These are phyloP conservation scores for Malus asiatica DNA, from an alignment of 306 rosid genomes.

Conservation along the genomic window DNA sequence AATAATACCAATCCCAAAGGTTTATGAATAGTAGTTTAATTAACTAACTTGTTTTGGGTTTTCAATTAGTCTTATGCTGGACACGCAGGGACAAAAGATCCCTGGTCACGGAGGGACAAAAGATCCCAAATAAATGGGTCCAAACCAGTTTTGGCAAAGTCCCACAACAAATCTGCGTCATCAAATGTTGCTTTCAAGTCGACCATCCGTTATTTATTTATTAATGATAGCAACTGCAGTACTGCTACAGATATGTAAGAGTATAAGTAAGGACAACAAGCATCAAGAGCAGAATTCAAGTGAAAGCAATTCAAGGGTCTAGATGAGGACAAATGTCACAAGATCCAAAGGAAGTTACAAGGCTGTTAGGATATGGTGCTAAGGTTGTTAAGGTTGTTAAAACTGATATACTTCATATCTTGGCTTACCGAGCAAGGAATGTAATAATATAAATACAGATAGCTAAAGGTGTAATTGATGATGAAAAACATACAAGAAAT, in stretches of 20 bases:
- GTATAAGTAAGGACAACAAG: too few relatives aligned
- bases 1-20: neutral
- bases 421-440: too few relatives aligned
- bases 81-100: constrained; percentile 12
- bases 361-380: too few relatives aligned
- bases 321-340: too few relatives aligned
- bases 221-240: neutral
- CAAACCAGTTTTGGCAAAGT: neutral
- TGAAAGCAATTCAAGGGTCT: too few relatives aligned
- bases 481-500: too few relatives aligned
- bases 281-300: too few relatives aligned
- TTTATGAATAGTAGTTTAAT: neutral
- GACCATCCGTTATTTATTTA: neutral
- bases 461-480: too few relatives aligned
- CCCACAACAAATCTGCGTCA: constrained; percentile 3
- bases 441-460: too few relatives aligned
- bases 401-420: too few relatives aligned
- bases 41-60: neutral
- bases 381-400: too few relatives aligned
- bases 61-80: neutral
- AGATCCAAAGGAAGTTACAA: too few relatives aligned
- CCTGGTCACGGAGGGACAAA: neutral
- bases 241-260: neutral
- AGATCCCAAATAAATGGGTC: constrained; percentile 10
- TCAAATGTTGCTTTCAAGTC: constrained; percentile 6